Percentiles rank a stretch among this genome's conserved stretches.
Evolutionary conservation across 345 rosid genomes (phyloP).

Genomic region (Acer yangbiense): DNA sequence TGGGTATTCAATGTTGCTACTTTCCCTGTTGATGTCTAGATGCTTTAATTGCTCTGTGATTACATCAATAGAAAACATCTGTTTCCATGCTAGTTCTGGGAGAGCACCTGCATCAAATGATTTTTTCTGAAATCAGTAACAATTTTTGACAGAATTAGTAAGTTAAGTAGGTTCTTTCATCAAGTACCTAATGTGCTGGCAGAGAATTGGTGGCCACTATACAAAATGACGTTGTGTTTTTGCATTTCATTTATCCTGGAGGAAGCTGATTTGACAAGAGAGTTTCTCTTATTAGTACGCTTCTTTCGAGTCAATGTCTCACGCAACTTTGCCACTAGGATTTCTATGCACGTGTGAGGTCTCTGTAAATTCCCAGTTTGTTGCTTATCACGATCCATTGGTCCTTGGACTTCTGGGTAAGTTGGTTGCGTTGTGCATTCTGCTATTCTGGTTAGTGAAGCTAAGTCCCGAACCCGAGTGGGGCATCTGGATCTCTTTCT

Average conservation of each 20-base stretch:
- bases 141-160: slow-evolving; percentile 9
- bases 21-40: slow-evolving; percentile 56
- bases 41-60: slow-evolving; percentile 42
- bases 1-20: slow-evolving; percentile 13
- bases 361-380: slow-evolving; percentile 21
- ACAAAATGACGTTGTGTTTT: slow-evolving; percentile 35
- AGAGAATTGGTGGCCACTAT: slow-evolving; percentile 28
- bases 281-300: slow-evolving; percentile 44
- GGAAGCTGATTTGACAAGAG: slow-evolving; percentile 30
- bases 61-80: slow-evolving; percentile 39
- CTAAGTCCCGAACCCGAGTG: slow-evolving; percentile 41
- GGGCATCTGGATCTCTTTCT: slow-evolving; percentile 62
- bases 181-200: slow-evolving; percentile 48
- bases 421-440: slow-evolving; percentile 24
- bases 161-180: slow-evolving; percentile 4
- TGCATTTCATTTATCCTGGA: slow-evolving; percentile 28
- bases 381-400: slow-evolving; percentile 19
- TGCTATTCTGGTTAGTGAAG: slow-evolving; percentile 42
- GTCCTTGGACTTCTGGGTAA: slow-evolving; percentile 24
- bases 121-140: slow-evolving; percentile 19
- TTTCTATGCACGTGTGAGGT: slow-evolving; percentile 37
- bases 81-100: slow-evolving; percentile 43
- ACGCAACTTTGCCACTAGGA: slow-evolving; percentile 34
- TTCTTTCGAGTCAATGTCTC: slow-evolving; percentile 50
- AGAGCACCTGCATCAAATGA: slow-evolving; percentile 45